A percentile compares a stretch with the other conserved stretches of the same genome.
Conservation (phyloP, 768 basidiomycete species). For the Daedaleopsis nitida region DNA sequence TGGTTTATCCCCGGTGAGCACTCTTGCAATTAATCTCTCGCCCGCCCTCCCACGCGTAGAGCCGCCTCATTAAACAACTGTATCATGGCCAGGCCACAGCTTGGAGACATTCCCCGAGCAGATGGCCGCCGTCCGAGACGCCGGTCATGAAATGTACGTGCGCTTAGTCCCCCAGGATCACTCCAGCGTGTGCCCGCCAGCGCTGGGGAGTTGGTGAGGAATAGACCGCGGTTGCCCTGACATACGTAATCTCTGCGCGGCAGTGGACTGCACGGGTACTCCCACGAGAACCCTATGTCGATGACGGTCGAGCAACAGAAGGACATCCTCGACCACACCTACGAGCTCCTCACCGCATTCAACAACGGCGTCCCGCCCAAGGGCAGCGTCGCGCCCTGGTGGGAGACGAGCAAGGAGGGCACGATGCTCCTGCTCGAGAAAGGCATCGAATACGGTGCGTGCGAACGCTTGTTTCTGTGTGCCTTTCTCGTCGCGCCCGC, state of each 20-base stretch:
- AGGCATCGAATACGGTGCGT: constrained; percentile 72
- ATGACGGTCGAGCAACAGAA: constrained; percentile 69
- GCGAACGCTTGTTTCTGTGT: background rate
- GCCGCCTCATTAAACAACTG: too few relatives aligned
- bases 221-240: background rate
- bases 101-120: constrained; percentile 74
- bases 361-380: constrained; percentile 60
- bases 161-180: background rate
- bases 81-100: constrained; percentile 53
- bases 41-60: too few relatives aligned
- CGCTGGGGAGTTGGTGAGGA: background rate
- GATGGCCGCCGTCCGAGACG: constrained; percentile 70
- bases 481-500: background rate
- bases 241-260: background rate
- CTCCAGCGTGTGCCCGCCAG: too few relatives aligned
- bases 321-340: constrained; percentile 69
- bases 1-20: constrained; percentile 73
- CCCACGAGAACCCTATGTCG: constrained; percentile 69
- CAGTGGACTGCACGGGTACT: constrained; percentile 71
- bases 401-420: constrained; percentile 74
- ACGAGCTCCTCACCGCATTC: constrained; percentile 64
- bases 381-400: constrained; percentile 78
- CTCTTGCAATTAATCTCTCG: background rate
- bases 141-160: constrained; percentile 70
- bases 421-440: constrained; percentile 65